Base-by-base conservation (phyloP, 2,329 filamentous ascomycete species). In the Epichloe bromicola region DNA sequence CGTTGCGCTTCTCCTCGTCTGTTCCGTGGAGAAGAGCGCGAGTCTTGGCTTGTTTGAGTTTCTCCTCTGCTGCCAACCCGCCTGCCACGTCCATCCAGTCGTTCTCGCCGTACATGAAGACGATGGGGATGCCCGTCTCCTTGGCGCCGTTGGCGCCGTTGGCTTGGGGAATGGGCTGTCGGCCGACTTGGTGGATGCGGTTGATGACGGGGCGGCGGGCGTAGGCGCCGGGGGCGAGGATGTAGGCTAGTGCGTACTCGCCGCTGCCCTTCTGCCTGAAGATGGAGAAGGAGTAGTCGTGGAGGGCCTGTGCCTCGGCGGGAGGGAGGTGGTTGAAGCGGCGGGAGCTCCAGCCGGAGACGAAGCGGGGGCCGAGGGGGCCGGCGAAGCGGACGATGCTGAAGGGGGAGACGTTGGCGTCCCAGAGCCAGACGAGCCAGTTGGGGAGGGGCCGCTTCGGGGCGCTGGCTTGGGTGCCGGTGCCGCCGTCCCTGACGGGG, bases 71-170 rank as follows among this genome's bases (percentile, higher is more conserved):
- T 0, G 86, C 88, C 45, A 83, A 80, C 0, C 93, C 93, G 30
- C 90, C 93, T 0, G 82, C 81, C 8, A 93, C 83, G 58, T 98
- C 93, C 93, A 98, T 98, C 93, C 93, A 98, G 72, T 98, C 93
- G 62, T 93, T 83, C 60, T 97, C 90, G 56, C 93, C 93, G 63
- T 98, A 98, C 86, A 97, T 90, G 64, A 98, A 79, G 8, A 97
- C 78, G 34, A 97, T 74, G 0, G 93, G 91, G 47, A 89, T 74
- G 1, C 90, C 89, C 0, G 76, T 85, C 59, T 81, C 78, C 51
- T 64, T 54, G 7, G 53, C 56, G 23, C 59, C 59, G 7, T 64
- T 54, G 7, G 53, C 56, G 23, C 59, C 59, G 7, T 63, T 57
- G 5, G 62, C 52, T 3, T 60, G 60, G 46, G 60, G 59, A 53